Conservation (phyloP, 129 eudicot genomes). For the Pseudognaphalium luteoalbum region DNA sequence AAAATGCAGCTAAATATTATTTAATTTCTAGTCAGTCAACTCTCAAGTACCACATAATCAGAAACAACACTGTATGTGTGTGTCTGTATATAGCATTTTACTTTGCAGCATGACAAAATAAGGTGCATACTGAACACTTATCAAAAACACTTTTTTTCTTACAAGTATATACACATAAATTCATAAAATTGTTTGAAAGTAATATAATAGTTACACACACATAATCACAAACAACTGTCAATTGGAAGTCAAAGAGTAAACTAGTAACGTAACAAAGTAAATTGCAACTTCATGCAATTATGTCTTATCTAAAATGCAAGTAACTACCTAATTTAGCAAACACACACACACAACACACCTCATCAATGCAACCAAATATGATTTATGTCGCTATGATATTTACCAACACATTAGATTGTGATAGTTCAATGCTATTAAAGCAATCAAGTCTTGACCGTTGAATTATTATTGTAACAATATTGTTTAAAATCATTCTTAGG, state of each 20-base stretch:
- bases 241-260: background rate
- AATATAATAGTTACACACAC: background rate
- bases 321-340: slow-evolving; percentile 1
- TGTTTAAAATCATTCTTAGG: background rate
- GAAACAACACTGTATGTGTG: too few species aligned
- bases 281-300: background rate
- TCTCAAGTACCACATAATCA: slow-evolving; percentile 8
- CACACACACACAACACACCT: background rate
- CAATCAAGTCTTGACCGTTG: background rate
- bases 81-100: too few species aligned
- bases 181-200: background rate
- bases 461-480: background rate
- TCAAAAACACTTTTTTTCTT: too few species aligned
- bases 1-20: background rate
- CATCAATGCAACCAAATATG: background rate
- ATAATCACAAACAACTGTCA: background rate
- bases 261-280: background rate
- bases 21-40: slow-evolving; percentile 3
- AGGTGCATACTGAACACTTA: background rate
- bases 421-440: background rate
- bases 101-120: background rate
- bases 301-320: background rate
- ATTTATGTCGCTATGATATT: slow-evolving; percentile 10
- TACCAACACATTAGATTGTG: background rate
- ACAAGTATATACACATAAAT: background rate